Evolutionary conservation across 441 rosid genomes (phyloP).

Genomic region (Pelargonium australe): DNA sequence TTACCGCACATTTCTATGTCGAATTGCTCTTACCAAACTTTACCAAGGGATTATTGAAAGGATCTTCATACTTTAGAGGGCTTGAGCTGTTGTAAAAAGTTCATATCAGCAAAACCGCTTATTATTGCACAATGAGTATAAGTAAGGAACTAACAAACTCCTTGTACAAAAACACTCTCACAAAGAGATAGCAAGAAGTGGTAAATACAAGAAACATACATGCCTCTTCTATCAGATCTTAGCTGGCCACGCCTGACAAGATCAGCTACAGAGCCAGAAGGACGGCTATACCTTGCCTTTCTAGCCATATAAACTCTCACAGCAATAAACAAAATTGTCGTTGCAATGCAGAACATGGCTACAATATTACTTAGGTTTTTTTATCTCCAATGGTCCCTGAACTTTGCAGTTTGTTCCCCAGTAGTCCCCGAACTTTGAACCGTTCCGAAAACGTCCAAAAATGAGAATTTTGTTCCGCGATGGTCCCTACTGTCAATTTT

Average conservation of each 20-base stretch:
- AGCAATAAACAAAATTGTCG: constrained; percentile 47
- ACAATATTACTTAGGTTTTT: constrained; percentile 25
- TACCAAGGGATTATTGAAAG: constrained; percentile 84
- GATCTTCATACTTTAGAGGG: constrained; percentile 82
- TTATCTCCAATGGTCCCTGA: no score
- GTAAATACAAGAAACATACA: constrained; percentile 56
- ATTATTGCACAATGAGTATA: neutral
- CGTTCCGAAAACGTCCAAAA: no score
- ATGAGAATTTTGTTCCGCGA: no score
- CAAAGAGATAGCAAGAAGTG: neutral
- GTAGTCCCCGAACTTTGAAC: no score
- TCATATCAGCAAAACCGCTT: neutral
- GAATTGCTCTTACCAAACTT: constrained; percentile 69
- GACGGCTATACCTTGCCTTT: constrained; percentile 37
- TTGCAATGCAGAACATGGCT: constrained; percentile 40
- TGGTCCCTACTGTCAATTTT: no score
- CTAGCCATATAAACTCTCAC: constrained; percentile 37
- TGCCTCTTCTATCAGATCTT: constrained; percentile 99
- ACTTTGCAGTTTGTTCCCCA: no score
- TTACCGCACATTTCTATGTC: constrained; percentile 93
- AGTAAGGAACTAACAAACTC: neutral
- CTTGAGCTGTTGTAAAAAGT: constrained; percentile 44
- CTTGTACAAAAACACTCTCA: neutral
- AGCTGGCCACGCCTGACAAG: constrained; percentile 95
- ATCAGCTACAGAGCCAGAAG: constrained; percentile 80